A percentile compares a stretch with the other conserved stretches of the same genome.
Conservation (phyloP, 1,139 yeast species). For the Hansenula anomala region DNA sequence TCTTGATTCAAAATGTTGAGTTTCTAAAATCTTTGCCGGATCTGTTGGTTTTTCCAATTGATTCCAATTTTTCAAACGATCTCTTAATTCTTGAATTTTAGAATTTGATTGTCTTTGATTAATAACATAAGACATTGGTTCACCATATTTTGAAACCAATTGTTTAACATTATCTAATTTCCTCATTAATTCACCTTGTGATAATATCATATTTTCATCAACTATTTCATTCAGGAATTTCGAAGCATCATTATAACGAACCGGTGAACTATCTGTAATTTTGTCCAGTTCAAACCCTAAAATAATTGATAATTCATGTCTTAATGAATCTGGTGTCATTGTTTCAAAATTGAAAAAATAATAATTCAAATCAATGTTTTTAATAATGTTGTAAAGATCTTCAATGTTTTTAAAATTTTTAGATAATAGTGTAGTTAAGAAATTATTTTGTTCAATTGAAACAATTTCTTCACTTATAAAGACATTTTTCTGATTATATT, state of each 20-base stretch:
- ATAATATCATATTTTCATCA: constrained; percentile 4
- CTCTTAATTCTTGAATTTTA: constrained; percentile 10
- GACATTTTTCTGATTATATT: constrained; percentile 7
- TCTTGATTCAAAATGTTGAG: constrained; percentile 14
- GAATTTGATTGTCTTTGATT: constrained; percentile 13
- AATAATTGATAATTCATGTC: constrained; percentile 5
- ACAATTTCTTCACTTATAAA: constrained; percentile 9
- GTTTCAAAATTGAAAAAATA: constrained; percentile 13
- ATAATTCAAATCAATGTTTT: constrained; percentile 1
- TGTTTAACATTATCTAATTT: constrained; percentile 11
- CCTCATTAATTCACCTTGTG: constrained; percentile 13
- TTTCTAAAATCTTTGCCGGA: constrained; percentile 7
- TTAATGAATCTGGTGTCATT: neutral
- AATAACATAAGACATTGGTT: constrained; percentile 10
- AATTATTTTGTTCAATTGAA: constrained; percentile 2
- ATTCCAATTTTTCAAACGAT: constrained; percentile 3
- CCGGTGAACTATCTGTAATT: constrained; percentile 3
- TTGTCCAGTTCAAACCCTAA: constrained; percentile 13
- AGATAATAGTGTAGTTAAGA: constrained; percentile 2
- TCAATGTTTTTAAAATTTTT: neutral
- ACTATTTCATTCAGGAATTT: constrained; percentile 8
- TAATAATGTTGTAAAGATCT: constrained; percentile 1
- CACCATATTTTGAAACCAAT: constrained; percentile 8
- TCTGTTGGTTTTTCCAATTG: constrained; percentile 3
- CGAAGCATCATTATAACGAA: constrained; percentile 7